Conservation (phyloP, 768 basidiomycete species). For the Arthromyces matolae region DNA sequence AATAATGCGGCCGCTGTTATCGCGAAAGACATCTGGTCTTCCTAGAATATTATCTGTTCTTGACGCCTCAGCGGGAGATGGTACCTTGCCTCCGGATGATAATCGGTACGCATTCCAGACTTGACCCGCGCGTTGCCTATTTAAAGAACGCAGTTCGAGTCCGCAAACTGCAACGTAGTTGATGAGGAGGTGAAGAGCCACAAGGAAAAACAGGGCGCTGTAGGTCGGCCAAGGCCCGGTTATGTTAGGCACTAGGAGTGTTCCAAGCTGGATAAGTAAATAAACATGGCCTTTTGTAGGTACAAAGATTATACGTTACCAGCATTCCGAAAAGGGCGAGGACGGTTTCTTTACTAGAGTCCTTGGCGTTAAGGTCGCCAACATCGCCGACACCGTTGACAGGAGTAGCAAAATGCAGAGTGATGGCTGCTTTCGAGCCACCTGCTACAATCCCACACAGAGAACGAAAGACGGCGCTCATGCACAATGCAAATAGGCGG, state of each 20-base stretch:
- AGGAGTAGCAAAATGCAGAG: conserved; percentile 61
- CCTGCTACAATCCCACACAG: conserved; percentile 63
- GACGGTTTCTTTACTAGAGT: conserved; percentile 68
- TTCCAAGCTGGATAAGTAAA: conserved; percentile 47
- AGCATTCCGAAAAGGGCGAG: conserved; percentile 65
- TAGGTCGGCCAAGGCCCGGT: conserved; percentile 48
- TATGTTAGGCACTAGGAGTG: conserved; percentile 54
- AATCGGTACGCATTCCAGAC: conserved; percentile 45
- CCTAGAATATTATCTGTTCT: conserved; percentile 43
- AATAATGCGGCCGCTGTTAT: conserved; percentile 29
- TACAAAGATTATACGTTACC: no score
- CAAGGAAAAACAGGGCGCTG: conserved; percentile 44
- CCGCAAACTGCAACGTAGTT: conserved; percentile 62
- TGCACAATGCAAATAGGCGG: conserved; percentile 48
- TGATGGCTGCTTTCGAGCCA: conserved; percentile 68
- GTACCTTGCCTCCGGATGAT: conserved; percentile 14
- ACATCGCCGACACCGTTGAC: conserved; percentile 52
- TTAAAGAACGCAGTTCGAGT: conserved; percentile 53
- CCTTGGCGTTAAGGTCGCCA: conserved; percentile 71
- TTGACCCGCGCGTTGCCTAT: conserved; percentile 53
- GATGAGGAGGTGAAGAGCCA: conserved; percentile 49
- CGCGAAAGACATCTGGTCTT: conserved; percentile 34
- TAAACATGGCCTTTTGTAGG: not conserved
- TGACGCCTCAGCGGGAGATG: conserved; percentile 37
- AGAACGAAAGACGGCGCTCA: conserved; percentile 55